These are phyloP conservation scores for Arachnomyces sp. DNA, from an alignment of 2,329 filamentous ascomycete species.

Conservation along the genomic window DNA sequence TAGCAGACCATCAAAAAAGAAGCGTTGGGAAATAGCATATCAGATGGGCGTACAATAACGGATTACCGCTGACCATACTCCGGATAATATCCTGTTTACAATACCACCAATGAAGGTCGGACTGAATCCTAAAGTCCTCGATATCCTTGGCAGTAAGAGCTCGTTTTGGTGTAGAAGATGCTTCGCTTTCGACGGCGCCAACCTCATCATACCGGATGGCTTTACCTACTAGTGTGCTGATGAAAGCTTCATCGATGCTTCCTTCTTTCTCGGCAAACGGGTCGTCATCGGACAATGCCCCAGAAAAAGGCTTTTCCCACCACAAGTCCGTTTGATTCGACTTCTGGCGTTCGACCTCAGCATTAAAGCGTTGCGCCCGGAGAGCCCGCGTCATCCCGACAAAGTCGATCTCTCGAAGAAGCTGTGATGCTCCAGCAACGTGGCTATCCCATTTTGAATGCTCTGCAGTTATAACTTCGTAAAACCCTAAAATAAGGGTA, in stretches of 20 bases:
- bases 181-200: conserved; percentile 40
- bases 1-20: conserved; percentile 14
- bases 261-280: conserved; percentile 36
- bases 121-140: conserved; percentile 69
- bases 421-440: conserved; percentile 71
- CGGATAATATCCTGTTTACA: conserved; percentile 91
- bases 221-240: conserved; percentile 52
- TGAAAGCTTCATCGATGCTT: conserved; percentile 49
- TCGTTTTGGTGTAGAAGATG: conserved; percentile 18
- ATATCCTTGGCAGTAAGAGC: conserved; percentile 53
- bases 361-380: conserved; percentile 54
- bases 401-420: conserved; percentile 77
- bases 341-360: conserved; percentile 26
- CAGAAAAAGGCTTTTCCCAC: conserved; percentile 22
- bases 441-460: conserved; percentile 96
- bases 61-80: conserved; percentile 77
- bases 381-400: conserved; percentile 63
- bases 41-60: conserved; percentile 62
- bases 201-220: conserved; percentile 52
- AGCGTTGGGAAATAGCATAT: not conserved
- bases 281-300: conserved; percentile 32
- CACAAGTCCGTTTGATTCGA: conserved; percentile 16
- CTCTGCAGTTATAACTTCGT: conserved; percentile 90
- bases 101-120: conserved; percentile 94
- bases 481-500: conserved; percentile 77